A percentile compares a stretch with the other conserved stretches of the same genome.
These are phyloP conservation scores for Domatiomyces globalis DNA, from an alignment of 2,329 filamentous ascomycete species.

Conservation along the genomic window DNA sequence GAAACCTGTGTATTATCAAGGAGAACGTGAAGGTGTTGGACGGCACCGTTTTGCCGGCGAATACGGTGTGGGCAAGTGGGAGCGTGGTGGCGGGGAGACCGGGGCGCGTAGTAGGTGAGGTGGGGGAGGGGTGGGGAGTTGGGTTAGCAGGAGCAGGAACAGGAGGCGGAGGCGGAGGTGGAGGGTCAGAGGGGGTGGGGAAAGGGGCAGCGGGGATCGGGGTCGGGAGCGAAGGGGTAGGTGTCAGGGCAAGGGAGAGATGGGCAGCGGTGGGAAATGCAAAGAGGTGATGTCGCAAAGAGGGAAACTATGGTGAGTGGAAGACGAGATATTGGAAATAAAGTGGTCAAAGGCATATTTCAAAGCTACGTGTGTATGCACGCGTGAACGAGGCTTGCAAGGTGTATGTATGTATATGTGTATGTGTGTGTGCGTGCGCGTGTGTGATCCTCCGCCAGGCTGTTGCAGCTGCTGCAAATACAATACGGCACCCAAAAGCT, in stretches of 20 bases:
- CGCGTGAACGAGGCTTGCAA: too few relatives aligned
- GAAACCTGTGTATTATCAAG: slow-evolving; percentile 81
- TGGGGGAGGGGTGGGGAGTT: slow-evolving; percentile 36
- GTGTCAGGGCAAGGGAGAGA: slow-evolving; percentile 22
- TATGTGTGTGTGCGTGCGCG: too few relatives aligned
- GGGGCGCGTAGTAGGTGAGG: slow-evolving; percentile 65
- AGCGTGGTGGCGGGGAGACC: slow-evolving; percentile 78
- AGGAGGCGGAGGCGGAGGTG: background rate
- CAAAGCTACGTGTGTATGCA: too few relatives aligned
- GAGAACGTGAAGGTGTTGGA: slow-evolving; percentile 84
- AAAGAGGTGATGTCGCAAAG: slow-evolving; percentile 21
- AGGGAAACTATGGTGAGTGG: background rate
- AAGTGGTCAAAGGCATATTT: too few relatives aligned
- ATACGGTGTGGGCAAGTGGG: slow-evolving; percentile 87
- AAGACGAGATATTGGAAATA: too few relatives aligned
- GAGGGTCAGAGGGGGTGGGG: slow-evolving; percentile 40
- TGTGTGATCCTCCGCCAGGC: too few relatives aligned
- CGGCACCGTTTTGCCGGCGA: slow-evolving; percentile 64
- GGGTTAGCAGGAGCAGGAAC: background rate
- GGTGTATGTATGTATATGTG: too few relatives aligned
- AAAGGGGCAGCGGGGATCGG: slow-evolving; percentile 56
- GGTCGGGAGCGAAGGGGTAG: slow-evolving; percentile 54
- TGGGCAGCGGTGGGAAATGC: slow-evolving; percentile 18
- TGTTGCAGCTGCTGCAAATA: too few relatives aligned
- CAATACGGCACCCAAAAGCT: background rate